A percentile compares a stretch with the other conserved stretches of the same genome.
phyloP scores from a whole-genome alignment of 176 grass and related monocot species.

The Alopecurus myosuroides region DNA sequence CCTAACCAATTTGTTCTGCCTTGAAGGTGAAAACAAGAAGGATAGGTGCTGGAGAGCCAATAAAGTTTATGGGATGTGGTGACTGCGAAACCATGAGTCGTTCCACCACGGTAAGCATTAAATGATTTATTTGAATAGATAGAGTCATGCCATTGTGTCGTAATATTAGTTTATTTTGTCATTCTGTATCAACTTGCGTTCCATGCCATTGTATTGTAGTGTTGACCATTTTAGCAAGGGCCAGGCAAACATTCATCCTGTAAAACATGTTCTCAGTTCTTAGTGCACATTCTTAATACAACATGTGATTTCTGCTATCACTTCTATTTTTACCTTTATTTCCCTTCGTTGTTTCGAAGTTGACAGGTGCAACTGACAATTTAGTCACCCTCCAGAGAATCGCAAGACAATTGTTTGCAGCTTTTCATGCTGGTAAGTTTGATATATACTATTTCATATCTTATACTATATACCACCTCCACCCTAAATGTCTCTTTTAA shows the following conservation, averaged over 20 bases:
- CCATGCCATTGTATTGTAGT: background rate
- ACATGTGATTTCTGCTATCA: background rate
- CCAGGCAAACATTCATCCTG: constrained; percentile 5
- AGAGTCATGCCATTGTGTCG: background rate
- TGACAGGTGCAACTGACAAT: constrained; percentile 79
- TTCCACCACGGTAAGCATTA: constrained; percentile 64
- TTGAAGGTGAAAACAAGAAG: constrained; percentile 70
- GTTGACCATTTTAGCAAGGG: background rate
- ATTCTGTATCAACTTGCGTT: constrained; percentile 1
- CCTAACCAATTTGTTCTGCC: constrained; percentile 18
- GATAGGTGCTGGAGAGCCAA: constrained; percentile 77
- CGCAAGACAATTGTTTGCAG: constrained; percentile 69
- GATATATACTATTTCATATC: constrained; percentile 1
- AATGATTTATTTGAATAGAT: background rate
- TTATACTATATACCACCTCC: background rate
- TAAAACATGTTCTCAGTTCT: background rate
- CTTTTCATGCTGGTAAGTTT: constrained; percentile 65
- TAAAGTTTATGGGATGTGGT: constrained; percentile 95
- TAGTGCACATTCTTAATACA: background rate
- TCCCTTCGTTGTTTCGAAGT: constrained; percentile 38
- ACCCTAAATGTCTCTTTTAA: background rate
- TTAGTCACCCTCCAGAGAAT: constrained; percentile 63
- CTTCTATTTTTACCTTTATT: constrained; percentile 13
- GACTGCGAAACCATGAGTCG: constrained; percentile 87
- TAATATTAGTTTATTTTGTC: constrained; percentile 10